Evolutionary conservation across 129 eudicot species (phyloP), one percentile per base, ranked within the genome.

Genomic region (Flaveria ramosissima): DNA sequence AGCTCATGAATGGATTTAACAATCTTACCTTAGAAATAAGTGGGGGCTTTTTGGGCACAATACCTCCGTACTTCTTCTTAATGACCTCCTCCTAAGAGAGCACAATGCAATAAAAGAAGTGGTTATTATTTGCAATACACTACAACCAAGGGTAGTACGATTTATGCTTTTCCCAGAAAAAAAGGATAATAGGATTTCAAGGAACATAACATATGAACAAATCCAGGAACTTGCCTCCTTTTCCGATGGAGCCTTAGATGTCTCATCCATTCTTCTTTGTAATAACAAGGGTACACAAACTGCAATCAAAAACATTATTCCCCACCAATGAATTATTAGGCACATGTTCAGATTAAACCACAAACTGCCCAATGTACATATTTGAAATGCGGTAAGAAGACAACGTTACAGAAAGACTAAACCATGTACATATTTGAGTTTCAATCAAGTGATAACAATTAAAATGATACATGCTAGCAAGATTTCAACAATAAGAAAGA

Each of bases 11-110:
- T 15, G 69, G 69, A 15, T 30, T 63, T 27, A 83, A 23, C 9
- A 50, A 30, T 20, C 66, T n/a, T 80, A 94, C 98, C 92, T 94
- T 94, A 64, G 96, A 91, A 78, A 91, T 94, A 63, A 94, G 92
- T 72, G 98, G 98, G 61, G 89, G 88, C 81, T 89, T 94, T 87
- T 91, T 94, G 41, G 98, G 98, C 66, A 89, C 71, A 11, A 94
- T 82, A 59, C 98, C 98, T 69, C 98, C 98, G 53, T 94, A 94
- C 85, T 94, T 94, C 68, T 84, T 94, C 86, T 87, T 87, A 10
- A 91, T 9, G 72, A 75, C 88, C 76, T 78, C 97, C 89, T 91
- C 98, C 98, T 94, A 50, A 84, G 45, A 53, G 73, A 46, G 69
- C 63, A 81, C 19, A 27, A 20, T 32, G 75, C 1, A 61, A 59